phyloP scores from a whole-genome alignment of 441 rosid genomes.

The Biscutella auriculata region DNA sequence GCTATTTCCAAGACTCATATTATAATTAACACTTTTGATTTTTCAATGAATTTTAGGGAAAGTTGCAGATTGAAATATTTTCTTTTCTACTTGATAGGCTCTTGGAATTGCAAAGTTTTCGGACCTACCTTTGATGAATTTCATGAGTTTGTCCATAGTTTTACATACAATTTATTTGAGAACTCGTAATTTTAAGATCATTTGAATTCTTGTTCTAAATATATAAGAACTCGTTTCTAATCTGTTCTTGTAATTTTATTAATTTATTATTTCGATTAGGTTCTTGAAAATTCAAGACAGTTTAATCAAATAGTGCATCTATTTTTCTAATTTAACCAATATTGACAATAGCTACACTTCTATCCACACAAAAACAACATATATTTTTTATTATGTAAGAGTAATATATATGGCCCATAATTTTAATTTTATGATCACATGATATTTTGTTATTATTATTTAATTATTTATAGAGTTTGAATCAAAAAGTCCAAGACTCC shows the following conservation, averaged over 20 bases:
- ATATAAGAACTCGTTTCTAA: neutral
- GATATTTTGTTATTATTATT: too few species aligned
- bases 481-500: too few species aligned
- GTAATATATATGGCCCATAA: constrained; percentile 4
- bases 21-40: constrained; percentile 9
- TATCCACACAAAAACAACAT: neutral
- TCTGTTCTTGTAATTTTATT: neutral
- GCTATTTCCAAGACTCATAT: constrained; percentile 13
- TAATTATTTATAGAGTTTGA: too few species aligned
- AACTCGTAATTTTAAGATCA: too few species aligned
- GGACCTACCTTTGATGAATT: constrained; percentile 17
- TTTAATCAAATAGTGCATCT: neutral
- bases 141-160: constrained; percentile 8
- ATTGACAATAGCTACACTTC: neutral
- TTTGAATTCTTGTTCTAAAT: neutral
- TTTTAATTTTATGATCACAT: neutral
- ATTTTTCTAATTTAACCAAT: neutral
- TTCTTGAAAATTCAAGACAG: neutral
- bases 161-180: neutral
- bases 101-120: constrained; percentile 15
- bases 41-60: constrained; percentile 18
- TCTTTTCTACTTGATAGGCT: constrained; percentile 2
- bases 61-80: constrained; percentile 3
- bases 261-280: neutral
- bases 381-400: neutral